A percentile compares a stretch with the other conserved stretches of the same genome.
These are phyloP conservation scores for Citrus glauca DNA, from an alignment of 345 rosid species.

Conservation along the genomic window DNA sequence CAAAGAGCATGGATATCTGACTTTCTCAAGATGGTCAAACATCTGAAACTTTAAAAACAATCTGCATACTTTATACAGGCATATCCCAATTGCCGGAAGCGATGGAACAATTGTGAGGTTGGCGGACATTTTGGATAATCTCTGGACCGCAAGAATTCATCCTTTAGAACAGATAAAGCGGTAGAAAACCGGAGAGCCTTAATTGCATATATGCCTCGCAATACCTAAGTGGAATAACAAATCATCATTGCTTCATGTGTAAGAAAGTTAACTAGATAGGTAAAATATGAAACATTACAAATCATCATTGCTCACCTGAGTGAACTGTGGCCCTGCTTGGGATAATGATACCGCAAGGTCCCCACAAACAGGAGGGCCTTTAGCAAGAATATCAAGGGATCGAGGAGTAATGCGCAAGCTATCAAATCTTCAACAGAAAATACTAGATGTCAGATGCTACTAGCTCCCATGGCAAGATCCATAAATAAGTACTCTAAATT, in stretches of 20 bases:
- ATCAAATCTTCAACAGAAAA: slow-evolving; percentile 67
- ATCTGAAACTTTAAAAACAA: background rate
- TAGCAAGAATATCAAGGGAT: slow-evolving; percentile 86
- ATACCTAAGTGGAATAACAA: slow-evolving; percentile 38
- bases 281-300: slow-evolving; percentile 2
- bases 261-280: slow-evolving; percentile 19
- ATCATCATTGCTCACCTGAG: slow-evolving; percentile 58
- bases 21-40: slow-evolving; percentile 1
- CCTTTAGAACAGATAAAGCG: slow-evolving; percentile 86
- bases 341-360: slow-evolving; percentile 97
- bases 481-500: background rate
- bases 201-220: slow-evolving; percentile 83
- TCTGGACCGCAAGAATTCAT: slow-evolving; percentile 96
- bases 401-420: slow-evolving; percentile 92
- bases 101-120: slow-evolving; percentile 87
- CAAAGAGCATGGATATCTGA: background rate
- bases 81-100: slow-evolving; percentile 92
- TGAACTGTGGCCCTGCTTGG: slow-evolving; percentile 96
- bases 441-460: slow-evolving; percentile 22
- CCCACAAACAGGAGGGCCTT: slow-evolving; percentile 92
- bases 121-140: slow-evolving; percentile 97
- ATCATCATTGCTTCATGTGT: slow-evolving; percentile 10
- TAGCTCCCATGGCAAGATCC: slow-evolving; percentile 3
- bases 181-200: slow-evolving; percentile 92
- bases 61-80: slow-evolving; percentile 82